Percentiles rank a stretch among this genome's conserved stretches.
Evolutionary conservation across 1,284 basidiomycete genomes (phyloP).

Genomic region (Trametes sp.): DNA sequence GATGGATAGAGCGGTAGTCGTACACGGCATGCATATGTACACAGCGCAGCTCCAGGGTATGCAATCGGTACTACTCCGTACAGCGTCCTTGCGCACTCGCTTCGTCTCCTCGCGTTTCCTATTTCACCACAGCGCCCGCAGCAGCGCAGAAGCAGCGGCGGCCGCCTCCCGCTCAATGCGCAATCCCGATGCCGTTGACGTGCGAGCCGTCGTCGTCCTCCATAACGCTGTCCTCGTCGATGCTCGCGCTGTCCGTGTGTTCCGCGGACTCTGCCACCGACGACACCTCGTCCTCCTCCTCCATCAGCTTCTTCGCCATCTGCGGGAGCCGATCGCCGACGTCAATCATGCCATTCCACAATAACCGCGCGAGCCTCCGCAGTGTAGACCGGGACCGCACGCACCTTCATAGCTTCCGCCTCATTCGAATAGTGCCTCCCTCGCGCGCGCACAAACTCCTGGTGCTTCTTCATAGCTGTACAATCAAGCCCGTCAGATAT

Average conservation of each 20-base stretch:
- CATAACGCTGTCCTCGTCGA: slow-evolving; percentile 40
- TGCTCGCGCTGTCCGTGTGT: slow-evolving; percentile 31
- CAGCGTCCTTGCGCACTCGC: slow-evolving; percentile 4
- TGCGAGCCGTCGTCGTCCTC: slow-evolving; percentile 38
- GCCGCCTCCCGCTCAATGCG: slow-evolving; percentile 26
- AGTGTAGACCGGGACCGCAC: slow-evolving; percentile 1
- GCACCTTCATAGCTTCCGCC: slow-evolving; percentile 90
- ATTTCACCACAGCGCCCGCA: neutral
- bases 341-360: slow-evolving; percentile 16
- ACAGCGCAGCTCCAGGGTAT: slow-evolving; percentile 1
- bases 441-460: slow-evolving; percentile 82
- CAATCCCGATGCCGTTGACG: slow-evolving; percentile 42
- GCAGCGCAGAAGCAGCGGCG: no score
- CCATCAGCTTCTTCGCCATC: slow-evolving; percentile 71
- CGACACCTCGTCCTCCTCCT: slow-evolving; percentile 59
- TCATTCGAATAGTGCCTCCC: slow-evolving; percentile 91
- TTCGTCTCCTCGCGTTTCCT: neutral
- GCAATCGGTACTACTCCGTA: slow-evolving; percentile 15
- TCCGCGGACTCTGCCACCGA: slow-evolving; percentile 34
- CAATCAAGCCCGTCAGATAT: neutral
- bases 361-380: neutral
- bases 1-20: neutral
- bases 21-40: slow-evolving; percentile 6
- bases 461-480: slow-evolving; percentile 81
- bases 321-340: slow-evolving; percentile 39